These are phyloP conservation scores for Penicillium brevicompactum DNA, from an alignment of 2,329 filamentous ascomycete genomes.

Conservation along the genomic window DNA sequence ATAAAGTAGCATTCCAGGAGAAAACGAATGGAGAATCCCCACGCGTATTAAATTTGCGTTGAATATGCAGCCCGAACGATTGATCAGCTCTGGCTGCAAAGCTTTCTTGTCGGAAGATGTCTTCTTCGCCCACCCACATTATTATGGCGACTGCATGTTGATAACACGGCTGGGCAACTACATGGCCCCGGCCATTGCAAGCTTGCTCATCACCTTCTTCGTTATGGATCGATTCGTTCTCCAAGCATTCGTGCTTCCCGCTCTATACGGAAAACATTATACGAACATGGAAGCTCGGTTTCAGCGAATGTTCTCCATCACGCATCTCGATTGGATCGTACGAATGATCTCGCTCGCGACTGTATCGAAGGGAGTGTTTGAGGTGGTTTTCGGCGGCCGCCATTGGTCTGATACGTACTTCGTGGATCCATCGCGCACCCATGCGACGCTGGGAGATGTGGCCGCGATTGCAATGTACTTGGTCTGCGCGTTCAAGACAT, in stretches of 20 bases:
- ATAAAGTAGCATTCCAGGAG: neutral
- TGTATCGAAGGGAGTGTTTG: neutral
- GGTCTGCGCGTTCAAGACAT: neutral
- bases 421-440: neutral
- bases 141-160: neutral
- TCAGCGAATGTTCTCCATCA: neutral
- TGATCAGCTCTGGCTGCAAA: neutral
- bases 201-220: neutral
- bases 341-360: neutral
- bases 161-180: neutral
- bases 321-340: neutral
- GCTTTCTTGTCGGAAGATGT: neutral
- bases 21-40: neutral
- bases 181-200: neutral
- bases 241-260: neutral
- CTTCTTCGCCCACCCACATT: neutral
- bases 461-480: neutral
- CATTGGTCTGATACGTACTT: neutral
- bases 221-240: neutral
- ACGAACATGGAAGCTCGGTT: neutral
- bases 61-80: neutral
- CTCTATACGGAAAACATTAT: neutral
- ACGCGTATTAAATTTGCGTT: neutral
- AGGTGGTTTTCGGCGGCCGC: neutral
- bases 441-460: neutral